Percentiles rank a stretch among this genome's conserved stretches.
Conservation (phyloP, 306 rosid species). For the Astragalus glycyphyllos region DNA sequence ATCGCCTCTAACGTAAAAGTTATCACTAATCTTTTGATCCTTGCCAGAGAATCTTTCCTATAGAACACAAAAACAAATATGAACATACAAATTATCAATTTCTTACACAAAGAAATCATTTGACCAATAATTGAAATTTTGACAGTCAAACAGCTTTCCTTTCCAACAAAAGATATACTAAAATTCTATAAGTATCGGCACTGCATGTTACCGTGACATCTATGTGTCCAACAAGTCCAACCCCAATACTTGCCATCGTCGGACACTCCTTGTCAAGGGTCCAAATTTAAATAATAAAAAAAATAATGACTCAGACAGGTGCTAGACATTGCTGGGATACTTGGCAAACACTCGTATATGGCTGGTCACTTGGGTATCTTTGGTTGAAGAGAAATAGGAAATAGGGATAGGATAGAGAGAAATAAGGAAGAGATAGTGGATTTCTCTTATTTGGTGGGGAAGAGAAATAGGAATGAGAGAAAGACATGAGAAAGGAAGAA, state of each 20-base stretch:
- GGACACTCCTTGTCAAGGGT: background rate
- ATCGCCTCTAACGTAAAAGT: constrained; percentile 90
- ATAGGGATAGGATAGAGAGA: too few relatives aligned
- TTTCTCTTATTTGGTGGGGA: too few relatives aligned
- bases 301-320: background rate
- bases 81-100: constrained; percentile 14
- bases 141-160: constrained; percentile 19
- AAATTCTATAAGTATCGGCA: background rate
- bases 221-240: background rate
- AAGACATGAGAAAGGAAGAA: too few relatives aligned
- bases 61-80: constrained; percentile 32
- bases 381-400: too few relatives aligned
- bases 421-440: too few relatives aligned
- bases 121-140: constrained; percentile 33
- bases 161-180: constrained; percentile 4
- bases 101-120: constrained; percentile 20
- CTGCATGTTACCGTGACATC: background rate
- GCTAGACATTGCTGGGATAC: too few relatives aligned
- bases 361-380: too few relatives aligned
- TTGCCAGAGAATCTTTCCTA: constrained; percentile 88
- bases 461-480: too few relatives aligned
- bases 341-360: too few relatives aligned
- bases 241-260: background rate
- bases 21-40: constrained; percentile 89
- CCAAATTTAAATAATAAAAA: background rate